Conservation (phyloP, 2,329 filamentous ascomycete genomes). For the Neurospora sp. region DNA sequence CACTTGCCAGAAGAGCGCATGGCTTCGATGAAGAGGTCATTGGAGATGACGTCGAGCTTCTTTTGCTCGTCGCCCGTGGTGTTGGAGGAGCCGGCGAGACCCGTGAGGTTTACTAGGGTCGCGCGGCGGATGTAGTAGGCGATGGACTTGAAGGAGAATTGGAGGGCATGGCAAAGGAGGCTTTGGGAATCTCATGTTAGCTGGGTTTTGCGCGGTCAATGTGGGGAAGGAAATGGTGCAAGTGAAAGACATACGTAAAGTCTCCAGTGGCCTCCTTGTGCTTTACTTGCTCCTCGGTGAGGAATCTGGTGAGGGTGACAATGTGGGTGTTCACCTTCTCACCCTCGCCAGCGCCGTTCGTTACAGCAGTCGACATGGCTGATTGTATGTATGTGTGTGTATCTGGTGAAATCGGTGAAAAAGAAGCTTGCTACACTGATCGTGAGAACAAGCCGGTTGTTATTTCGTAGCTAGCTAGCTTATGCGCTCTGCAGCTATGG, state of each 20-base stretch:
- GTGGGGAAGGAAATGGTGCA: not conserved
- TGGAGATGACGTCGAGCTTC: slow-evolving; percentile 98
- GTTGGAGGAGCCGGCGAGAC: slow-evolving; percentile 90
- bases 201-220: slow-evolving; percentile 3
- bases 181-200: slow-evolving; percentile 32
- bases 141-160: slow-evolving; percentile 99
- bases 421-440: not conserved
- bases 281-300: slow-evolving; percentile 92
- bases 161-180: slow-evolving; percentile 90
- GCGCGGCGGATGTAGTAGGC: slow-evolving; percentile 98
- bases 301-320: slow-evolving; percentile 85
- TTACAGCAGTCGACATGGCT: not conserved
- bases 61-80: slow-evolving; percentile 97
- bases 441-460: not conserved
- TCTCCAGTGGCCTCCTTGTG: slow-evolving; percentile 93
- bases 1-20: slow-evolving; percentile 92
- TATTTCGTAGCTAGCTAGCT: not conserved
- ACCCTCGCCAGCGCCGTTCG: not conserved
- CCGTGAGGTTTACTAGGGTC: slow-evolving; percentile 88
- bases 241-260: slow-evolving; percentile 60
- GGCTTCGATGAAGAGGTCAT: slow-evolving; percentile 91
- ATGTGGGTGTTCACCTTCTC: slow-evolving; percentile 82
- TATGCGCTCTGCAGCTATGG: not conserved
- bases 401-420: not conserved
- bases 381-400: not conserved